Percentiles rank a stretch among this genome's conserved stretches.
phyloP scores from a whole-genome alignment of 805 yeast species.

The Millerozyma miso region DNA sequence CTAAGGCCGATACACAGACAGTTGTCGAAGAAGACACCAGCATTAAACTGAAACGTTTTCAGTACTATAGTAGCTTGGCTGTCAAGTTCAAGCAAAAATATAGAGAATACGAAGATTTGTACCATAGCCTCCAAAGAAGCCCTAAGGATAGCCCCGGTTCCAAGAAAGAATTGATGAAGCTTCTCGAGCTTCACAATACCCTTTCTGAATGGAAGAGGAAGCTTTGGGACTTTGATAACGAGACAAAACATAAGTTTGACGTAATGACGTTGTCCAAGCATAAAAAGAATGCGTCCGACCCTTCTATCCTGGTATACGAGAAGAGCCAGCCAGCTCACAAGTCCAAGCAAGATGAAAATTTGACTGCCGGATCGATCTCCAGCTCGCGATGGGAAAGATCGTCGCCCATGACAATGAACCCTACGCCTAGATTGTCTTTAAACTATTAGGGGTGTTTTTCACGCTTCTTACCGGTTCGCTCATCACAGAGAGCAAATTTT shows the following conservation, averaged over 20 bases:
- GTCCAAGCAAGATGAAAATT: not conserved
- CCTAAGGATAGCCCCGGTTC: conserved; percentile 3
- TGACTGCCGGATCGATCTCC: not conserved
- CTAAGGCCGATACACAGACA: not conserved
- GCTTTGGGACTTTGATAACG: conserved; percentile 46
- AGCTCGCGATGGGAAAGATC: not conserved
- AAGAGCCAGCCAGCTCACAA: not conserved
- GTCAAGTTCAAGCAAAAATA: conserved; percentile 44
- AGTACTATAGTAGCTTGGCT: conserved; percentile 43
- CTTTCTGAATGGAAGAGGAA: conserved; percentile 53
- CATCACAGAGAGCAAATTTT: no score
- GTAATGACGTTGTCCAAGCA: conserved; percentile 38
- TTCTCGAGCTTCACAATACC: conserved; percentile 48
- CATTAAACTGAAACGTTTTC: conserved; percentile 13
- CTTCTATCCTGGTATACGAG: not conserved
- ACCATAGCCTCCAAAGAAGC: conserved; percentile 20
- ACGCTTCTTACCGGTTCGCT: no score
- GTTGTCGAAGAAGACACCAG: conserved; percentile 8
- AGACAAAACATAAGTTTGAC: conserved; percentile 25
- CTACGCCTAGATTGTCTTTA: not conserved
- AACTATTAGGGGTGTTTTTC: not conserved
- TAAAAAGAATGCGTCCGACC: conserved; percentile 16
- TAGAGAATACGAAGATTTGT: conserved; percentile 46
- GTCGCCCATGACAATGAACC: not conserved
- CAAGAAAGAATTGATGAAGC: conserved; percentile 29